phyloP scores from a whole-genome alignment of 2,329 filamentous ascomycete genomes.

The Elsinoe australis region DNA sequence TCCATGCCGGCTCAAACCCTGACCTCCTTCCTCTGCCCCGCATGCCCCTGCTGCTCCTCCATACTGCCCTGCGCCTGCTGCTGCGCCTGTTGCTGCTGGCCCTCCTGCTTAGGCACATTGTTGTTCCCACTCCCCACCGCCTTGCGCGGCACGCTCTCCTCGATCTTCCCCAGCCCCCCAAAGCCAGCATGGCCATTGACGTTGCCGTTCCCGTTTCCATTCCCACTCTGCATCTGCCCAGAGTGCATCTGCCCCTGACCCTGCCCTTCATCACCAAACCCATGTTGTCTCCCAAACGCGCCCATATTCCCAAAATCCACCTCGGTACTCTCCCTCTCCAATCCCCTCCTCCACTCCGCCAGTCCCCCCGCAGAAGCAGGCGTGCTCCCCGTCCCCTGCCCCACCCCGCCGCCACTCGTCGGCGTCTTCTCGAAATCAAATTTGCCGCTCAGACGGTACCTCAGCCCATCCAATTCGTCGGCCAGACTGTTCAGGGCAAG shows the following conservation, averaged over 20 bases:
- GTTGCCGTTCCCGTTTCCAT: background rate
- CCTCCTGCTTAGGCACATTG: background rate
- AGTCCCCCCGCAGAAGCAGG: conserved; percentile 60
- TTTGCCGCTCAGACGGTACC: conserved; percentile 80
- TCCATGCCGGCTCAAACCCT: no score
- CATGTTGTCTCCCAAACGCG: background rate
- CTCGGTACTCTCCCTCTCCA: conserved; percentile 49
- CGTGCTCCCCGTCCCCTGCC: background rate
- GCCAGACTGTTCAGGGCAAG: conserved; percentile 83
- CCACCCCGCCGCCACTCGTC: background rate
- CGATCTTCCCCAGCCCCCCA: background rate
- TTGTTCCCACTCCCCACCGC: background rate
- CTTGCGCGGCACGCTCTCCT: conserved; percentile 3
- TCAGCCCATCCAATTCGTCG: conserved; percentile 76
- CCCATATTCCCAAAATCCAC: conserved; percentile 1
- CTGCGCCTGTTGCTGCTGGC: no score
- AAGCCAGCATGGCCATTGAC: background rate
- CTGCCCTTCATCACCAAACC: no score
- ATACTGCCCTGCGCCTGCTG: no score
- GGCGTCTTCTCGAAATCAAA: conserved; percentile 68
- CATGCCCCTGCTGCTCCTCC: background rate
- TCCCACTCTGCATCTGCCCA: background rate
- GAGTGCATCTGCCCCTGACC: no score
- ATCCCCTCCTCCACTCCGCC: conserved; percentile 70
- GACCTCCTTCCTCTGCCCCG: conserved; percentile 1